Evolutionary conservation across 2,329 filamentous ascomycete genomes (phyloP).

Genomic region (Diaporthe humulicola): DNA sequence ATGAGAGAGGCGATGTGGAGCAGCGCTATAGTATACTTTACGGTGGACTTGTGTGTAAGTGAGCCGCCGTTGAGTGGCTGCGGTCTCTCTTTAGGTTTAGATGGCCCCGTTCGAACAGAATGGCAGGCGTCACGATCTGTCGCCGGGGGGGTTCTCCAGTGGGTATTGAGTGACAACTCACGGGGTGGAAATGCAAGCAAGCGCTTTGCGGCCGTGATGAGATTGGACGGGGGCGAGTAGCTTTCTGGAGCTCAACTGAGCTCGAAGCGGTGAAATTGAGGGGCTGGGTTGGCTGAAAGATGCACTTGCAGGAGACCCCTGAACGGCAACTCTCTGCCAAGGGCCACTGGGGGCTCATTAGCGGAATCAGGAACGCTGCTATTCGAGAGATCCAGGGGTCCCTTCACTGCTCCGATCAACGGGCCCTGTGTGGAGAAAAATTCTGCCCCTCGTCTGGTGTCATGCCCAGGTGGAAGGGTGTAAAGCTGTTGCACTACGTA

Average conservation of each 20-base stretch:
- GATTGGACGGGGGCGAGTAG: slow-evolving; percentile 26
- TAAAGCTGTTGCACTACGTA: background rate
- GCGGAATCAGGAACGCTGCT: slow-evolving; percentile 24
- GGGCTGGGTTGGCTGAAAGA: slow-evolving; percentile 36
- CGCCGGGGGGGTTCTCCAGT: slow-evolving; percentile 22
- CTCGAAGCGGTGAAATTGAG: slow-evolving; percentile 37
- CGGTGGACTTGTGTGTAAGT: slow-evolving; percentile 23
- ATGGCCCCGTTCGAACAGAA: slow-evolving; percentile 1
- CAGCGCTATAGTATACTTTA: background rate
- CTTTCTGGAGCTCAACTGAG: slow-evolving; percentile 21
- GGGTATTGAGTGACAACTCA: slow-evolving; percentile 27
- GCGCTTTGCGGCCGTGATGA: slow-evolving; percentile 18
- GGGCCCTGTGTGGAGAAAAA: slow-evolving; percentile 32
- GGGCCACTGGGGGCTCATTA: background rate
- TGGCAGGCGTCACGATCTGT: slow-evolving; percentile 20
- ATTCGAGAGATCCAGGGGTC: slow-evolving; percentile 16
- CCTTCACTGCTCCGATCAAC: slow-evolving; percentile 28
- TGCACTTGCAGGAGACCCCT: slow-evolving; percentile 35
- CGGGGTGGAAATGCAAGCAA: slow-evolving; percentile 27
- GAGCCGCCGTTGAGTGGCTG: background rate
- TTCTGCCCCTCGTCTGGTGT: slow-evolving; percentile 30
- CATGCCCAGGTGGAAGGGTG: slow-evolving; percentile 12
- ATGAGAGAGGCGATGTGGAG: background rate
- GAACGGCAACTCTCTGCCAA: slow-evolving; percentile 24
- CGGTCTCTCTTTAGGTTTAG: slow-evolving; percentile 19